Base-by-base conservation (phyloP, 768 basidiomycete genomes). In the Tubosaeta sp. region DNA sequence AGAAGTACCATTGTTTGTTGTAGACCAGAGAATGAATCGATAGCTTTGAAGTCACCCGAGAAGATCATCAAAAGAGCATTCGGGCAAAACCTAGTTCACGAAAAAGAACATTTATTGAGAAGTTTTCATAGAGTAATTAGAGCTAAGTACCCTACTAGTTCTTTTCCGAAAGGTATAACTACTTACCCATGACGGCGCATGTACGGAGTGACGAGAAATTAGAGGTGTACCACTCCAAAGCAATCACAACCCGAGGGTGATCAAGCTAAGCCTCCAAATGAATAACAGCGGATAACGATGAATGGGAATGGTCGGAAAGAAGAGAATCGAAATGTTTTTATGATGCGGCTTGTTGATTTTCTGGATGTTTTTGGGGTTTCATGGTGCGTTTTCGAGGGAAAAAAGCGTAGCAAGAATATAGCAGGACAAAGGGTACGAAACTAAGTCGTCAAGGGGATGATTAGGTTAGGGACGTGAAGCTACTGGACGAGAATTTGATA, bases 291-390 rank as follows among this genome's bases (percentile, higher is more conserved):
- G 54, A 51, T 35, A 36, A 52, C 25, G 25, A 49, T 6, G 42
- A 48, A 71, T 32, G 71, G 68, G 69, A 64, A 59, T 58, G 36
- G 39, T 68, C 62, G 68, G 71, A 66, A 69, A 29, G 67, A 68
- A 56, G 53, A 66, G 56, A 13, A 52, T 40, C 56, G 61, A 62
- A 65, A 68, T 78, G 69, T 82, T 81, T 81, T 81, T 80, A 71
- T 72, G 59, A 57, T 63, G 71, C 67, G 71, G 68, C 49, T 50
- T 52, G 46, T 29, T 34, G 19, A 48, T 69, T 68, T 67, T 68
- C 52, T 69, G 56, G 52, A 48, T 75, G 68, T 66, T 71, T 70
- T 74, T 67, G 65, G 62, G 58, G 42, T 69, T 67, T 70, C 60
- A 52, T 59, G 62, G 63, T 58, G 63, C 50, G 56, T 61, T 54